Base-by-base conservation (phyloP, 768 basidiomycete genomes). In the Pisolithus sp. region DNA sequence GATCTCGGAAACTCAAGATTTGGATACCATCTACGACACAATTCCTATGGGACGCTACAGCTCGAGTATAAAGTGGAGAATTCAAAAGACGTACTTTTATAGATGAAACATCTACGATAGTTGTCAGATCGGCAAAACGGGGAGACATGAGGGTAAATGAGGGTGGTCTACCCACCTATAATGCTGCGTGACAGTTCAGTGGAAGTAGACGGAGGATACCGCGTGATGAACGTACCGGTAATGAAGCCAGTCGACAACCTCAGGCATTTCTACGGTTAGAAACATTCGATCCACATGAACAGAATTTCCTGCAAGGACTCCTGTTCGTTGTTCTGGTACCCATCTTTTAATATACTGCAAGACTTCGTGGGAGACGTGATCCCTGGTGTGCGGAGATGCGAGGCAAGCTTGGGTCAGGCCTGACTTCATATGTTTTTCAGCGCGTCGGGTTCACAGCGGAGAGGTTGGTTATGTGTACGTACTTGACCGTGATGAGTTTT, bases 391-490 rank as follows among this genome's bases (percentile, higher is more conserved):
- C 0, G 81, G 77, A 2, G 93, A 93, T 7, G 74, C 71, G 41
- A 94, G 63, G 61, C 93, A 95, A 2, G 86, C 83, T 60, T 79
- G 67, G 0, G 91, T 93, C 21, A 96, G 71, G 34, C 93, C 93
- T 51, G 90, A 87, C 87, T 90, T 30, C 57, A 7, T 56, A 26
- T 49, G 18, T 26, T 45, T 53, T 40, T 47, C n/a, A 47, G 18
- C 41, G 23, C 42, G 24, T 30, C 44, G n/a, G 12, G 1, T 9
- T 45, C 30, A 26, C 7, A 15, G 34, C 28, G 46, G 21, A 8
- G 28, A n/a, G 4, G 21, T 0, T 24, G 13, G 5, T 6, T 45
- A 13, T 43, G 23, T 13, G 15, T 8, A 66, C 79, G 54, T 57
- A 88, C 90, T 62, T 74, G 69, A 31, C 83, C 85, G 57, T 96